Evolutionary conservation across 441 rosid genomes (phyloP).

Genomic region (Caryocar brasiliense): DNA sequence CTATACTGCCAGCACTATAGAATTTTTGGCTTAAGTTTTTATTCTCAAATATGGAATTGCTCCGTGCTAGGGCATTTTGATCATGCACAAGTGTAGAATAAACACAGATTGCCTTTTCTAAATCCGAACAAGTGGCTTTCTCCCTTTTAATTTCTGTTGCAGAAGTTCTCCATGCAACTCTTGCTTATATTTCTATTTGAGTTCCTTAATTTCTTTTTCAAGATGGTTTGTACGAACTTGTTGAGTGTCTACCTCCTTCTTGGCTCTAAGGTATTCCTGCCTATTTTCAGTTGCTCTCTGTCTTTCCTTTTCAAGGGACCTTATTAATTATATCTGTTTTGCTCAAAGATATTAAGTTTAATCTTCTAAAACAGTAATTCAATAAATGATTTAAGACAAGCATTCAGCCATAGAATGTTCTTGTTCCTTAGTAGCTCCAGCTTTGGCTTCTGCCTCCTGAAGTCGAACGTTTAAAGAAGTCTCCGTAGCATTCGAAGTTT

Average conservation of each 20-base stretch:
- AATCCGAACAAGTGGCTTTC: constrained; percentile 70
- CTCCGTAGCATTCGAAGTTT: constrained; percentile 95
- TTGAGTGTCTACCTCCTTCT: constrained; percentile 94
- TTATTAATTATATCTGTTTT: constrained; percentile 82
- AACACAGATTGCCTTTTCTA: constrained; percentile 54
- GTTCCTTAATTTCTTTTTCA: constrained; percentile 73
- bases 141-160: constrained; percentile 86
- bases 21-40: constrained; percentile 63
- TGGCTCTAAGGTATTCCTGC: constrained; percentile 91
- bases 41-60: constrained; percentile 54
- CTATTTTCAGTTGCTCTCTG: constrained; percentile 96
- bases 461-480: constrained; percentile 77
- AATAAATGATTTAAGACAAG: constrained; percentile 82
- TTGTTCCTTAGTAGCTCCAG: constrained; percentile 89
- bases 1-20: constrained; percentile 76
- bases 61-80: constrained; percentile 45
- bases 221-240: constrained; percentile 84
- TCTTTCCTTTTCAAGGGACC: constrained; percentile 96
- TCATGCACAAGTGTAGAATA: constrained; percentile 48
- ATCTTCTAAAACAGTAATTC: constrained; percentile 95
- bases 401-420: constrained; percentile 84
- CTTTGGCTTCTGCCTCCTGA: constrained; percentile 96
- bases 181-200: constrained; percentile 74
- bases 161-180: constrained; percentile 79
- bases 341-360: constrained; percentile 97